These are phyloP conservation scores for Ambrosiella beaveri DNA, from an alignment of 2,329 filamentous ascomycete genomes.

Conservation along the genomic window DNA sequence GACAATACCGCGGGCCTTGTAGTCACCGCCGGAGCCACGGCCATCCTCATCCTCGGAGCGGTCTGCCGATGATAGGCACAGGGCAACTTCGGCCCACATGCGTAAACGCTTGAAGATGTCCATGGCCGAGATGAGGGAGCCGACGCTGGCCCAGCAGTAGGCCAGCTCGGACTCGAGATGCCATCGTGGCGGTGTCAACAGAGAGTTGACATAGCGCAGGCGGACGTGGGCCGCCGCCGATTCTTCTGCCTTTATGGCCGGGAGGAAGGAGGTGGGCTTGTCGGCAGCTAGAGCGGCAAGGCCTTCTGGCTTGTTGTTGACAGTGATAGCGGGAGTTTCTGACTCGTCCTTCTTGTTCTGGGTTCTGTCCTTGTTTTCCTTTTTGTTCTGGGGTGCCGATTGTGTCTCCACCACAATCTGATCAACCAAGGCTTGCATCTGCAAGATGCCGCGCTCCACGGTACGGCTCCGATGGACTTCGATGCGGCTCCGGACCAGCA, in stretches of 20 bases:
- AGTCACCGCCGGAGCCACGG: constrained; percentile 45
- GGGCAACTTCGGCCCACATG: constrained; percentile 85
- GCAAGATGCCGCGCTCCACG: constrained; percentile 72
- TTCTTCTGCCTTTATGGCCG: constrained; percentile 52
- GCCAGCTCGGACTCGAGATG: constrained; percentile 87
- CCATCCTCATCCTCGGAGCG: constrained; percentile 38
- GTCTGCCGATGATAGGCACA: constrained; percentile 57
- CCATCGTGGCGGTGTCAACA: constrained; percentile 78
- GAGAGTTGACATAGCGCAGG: constrained; percentile 65
- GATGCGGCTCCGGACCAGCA: constrained; percentile 76
- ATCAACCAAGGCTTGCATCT: constrained; percentile 88
- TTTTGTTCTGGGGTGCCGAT: constrained; percentile 21
- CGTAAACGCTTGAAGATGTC: constrained; percentile 90
- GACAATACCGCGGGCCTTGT: constrained; percentile 62
- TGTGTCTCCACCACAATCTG: constrained; percentile 79
- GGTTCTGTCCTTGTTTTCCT: too few relatives aligned
- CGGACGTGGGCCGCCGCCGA: constrained; percentile 62
- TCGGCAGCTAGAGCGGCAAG: constrained; percentile 9
- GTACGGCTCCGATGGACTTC: constrained; percentile 78
- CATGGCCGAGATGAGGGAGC: constrained; percentile 73
- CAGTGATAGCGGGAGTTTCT: constrained; percentile 25
- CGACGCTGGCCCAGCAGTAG: constrained; percentile 76
- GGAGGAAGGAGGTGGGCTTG: constrained; percentile 63
- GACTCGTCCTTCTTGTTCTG: too few relatives aligned
- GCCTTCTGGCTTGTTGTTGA: constrained; percentile 19